Evolutionary conservation across 768 basidiomycete species (phyloP), one percentile per base, ranked within the genome.

Genomic region (Punctularia strigosozonata): DNA sequence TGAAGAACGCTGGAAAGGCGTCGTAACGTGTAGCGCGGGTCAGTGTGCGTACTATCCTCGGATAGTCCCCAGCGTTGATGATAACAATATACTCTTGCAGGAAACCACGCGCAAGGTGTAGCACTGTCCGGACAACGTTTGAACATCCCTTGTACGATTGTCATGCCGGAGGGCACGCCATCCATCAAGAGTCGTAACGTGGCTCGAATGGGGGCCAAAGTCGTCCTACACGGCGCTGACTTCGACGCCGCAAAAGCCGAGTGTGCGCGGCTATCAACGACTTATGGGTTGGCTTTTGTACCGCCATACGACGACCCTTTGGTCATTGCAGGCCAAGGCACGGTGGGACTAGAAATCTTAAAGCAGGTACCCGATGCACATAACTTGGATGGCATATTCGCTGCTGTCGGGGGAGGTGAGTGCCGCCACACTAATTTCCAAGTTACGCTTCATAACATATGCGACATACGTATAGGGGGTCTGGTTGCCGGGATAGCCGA

Each of bases 41-140:
- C 62, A 76, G 87, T 80, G 62, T 68, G 69, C 71, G 66, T 73
- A 61, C 40, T n/a, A 19, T 19, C 34, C 30, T 36, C 32, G 26
- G 30, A 36, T 21, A 13, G 15, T 26, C 15, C 41, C 7, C 20
- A 22, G 44, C 24, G 36, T 23, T 24, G 25, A 26, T 21, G 18
- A 8, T 20, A 19, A 34, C 33, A 31, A 17, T 12, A 33, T 38
- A 24, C 36, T 40, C 12, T 41, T 32, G 3, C 56, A 97, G 95
- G 95, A 20, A 99, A 99, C 53, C 95, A 99, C 58, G 95, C 95
- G 0, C 95, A 99, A 59, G 95, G 95, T 19, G 95, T 99, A 36
- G 95, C 95, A 2, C 71, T 98, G 35, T 91, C 95, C n/a, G 89
- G 94, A 8, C 61, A 77, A 33, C 76, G 79, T 41, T 75, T 99